phyloP scores from a whole-genome alignment of 352 stramenopile species.

The Thalassiosira oceanica region DNA sequence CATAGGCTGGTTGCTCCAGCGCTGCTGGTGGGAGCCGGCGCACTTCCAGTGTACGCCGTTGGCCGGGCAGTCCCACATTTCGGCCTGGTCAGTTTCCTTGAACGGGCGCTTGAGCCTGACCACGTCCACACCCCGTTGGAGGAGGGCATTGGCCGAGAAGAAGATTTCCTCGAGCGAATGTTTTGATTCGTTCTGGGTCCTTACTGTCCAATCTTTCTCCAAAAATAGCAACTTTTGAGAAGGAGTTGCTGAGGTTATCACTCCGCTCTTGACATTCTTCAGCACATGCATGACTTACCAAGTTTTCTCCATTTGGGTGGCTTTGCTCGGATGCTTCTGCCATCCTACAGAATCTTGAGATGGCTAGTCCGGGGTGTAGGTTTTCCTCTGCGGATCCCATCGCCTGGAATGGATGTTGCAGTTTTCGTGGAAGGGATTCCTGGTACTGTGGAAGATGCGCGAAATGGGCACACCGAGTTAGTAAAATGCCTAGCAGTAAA shows the following conservation, averaged over 20 bases:
- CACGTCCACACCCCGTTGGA: constrained; percentile 4
- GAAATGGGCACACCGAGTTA: too few relatives aligned
- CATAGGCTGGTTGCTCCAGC: not conserved
- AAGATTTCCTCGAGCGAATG: not conserved
- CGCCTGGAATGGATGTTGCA: not conserved
- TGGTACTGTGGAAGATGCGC: too few relatives aligned
- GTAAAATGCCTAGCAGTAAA: too few relatives aligned
- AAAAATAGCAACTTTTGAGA: constrained; percentile 14
- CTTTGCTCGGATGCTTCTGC: constrained; percentile 1
- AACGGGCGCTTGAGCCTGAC: not conserved
- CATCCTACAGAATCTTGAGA: constrained; percentile 7
- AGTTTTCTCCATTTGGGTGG: constrained; percentile 13
- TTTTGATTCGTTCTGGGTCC: not conserved
- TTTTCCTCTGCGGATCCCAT: constrained; percentile 11
- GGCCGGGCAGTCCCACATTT: constrained; percentile 8
- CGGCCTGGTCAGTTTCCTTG: not conserved
- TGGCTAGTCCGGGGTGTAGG: constrained; percentile 9
- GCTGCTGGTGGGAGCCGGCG: constrained; percentile 7
- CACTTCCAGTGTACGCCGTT: constrained; percentile 6
- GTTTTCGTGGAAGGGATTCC: not conserved
- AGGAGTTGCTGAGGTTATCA: too few relatives aligned
- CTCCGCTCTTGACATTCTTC: too few relatives aligned
- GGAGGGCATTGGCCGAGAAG: constrained; percentile 1
- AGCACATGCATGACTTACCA: too few relatives aligned
- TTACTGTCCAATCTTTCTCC: constrained; percentile 18